A percentile compares a stretch with the other conserved stretches of the same genome.
phyloP scores from a whole-genome alignment of 441 rosid species.

The Adansonia gregorii region DNA sequence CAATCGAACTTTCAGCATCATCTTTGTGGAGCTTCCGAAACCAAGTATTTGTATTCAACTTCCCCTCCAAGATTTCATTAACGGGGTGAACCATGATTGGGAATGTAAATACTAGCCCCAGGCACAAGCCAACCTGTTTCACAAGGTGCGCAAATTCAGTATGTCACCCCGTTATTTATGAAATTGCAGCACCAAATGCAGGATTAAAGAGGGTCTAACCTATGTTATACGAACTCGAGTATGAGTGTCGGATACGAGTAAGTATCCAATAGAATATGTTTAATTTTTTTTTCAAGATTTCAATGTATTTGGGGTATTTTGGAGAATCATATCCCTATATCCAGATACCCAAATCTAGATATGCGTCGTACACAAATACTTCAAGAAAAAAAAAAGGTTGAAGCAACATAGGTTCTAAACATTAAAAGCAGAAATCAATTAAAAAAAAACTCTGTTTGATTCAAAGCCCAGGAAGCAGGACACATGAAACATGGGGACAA shows the following conservation, averaged over 20 bases:
- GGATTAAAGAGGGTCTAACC: background rate
- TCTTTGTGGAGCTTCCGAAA: constrained; percentile 42
- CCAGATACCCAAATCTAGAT: too few species aligned
- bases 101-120: constrained; percentile 79
- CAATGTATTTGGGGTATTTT: too few species aligned
- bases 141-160: constrained; percentile 12
- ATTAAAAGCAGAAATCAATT: background rate
- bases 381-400: too few species aligned
- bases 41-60: constrained; percentile 49
- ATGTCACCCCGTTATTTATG: background rate
- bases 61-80: constrained; percentile 79
- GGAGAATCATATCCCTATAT: too few species aligned
- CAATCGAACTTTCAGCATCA: constrained; percentile 37
- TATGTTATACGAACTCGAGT: too few species aligned
- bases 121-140: constrained; percentile 78
- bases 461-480: background rate
- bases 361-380: too few species aligned
- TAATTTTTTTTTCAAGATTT: too few species aligned
- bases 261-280: too few species aligned
- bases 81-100: constrained; percentile 88
- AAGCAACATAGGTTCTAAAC: background rate
- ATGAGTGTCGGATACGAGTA: too few species aligned
- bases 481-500: background rate
- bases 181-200: background rate
- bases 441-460: background rate